A percentile compares a stretch with the other conserved stretches of the same genome.
Conservation (phyloP, 345 rosid species). For the Eucalyptus cladocalyx region DNA sequence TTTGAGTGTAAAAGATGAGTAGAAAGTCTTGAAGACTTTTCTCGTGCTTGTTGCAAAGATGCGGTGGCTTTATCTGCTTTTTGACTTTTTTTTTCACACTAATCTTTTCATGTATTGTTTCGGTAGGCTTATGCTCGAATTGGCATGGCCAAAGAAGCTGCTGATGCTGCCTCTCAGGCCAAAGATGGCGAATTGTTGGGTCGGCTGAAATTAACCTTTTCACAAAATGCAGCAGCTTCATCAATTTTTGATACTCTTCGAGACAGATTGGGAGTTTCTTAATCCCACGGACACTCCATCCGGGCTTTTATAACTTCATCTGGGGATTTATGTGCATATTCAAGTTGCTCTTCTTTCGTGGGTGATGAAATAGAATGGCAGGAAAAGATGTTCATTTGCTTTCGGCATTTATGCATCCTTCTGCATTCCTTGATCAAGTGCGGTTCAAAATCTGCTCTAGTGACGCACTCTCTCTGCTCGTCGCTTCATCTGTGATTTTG, state of each 20-base stretch:
- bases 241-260: constrained; percentile 84
- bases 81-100: not conserved
- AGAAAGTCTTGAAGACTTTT: not conserved
- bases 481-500: not conserved
- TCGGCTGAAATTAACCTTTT: constrained; percentile 66
- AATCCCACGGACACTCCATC: not conserved
- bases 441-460: not conserved
- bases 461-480: not conserved
- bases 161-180: constrained; percentile 92
- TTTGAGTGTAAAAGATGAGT: not conserved
- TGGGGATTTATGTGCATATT: not conserved
- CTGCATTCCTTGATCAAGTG: not conserved
- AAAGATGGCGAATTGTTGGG: constrained; percentile 91
- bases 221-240: constrained; percentile 75
- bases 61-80: not conserved
- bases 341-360: not conserved
- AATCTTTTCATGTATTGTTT: not conserved
- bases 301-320: not conserved
- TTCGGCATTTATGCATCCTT: not conserved
- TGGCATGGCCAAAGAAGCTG: constrained; percentile 99
- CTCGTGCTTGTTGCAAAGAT: not conserved
- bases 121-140: constrained; percentile 84
- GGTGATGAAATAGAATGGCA: not conserved
- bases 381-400: not conserved
- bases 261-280: constrained; percentile 55